Percentiles rank a stretch among this genome's conserved stretches.
phyloP scores from a whole-genome alignment of 805 yeast genomes.

The Vanderwaltozyma tropicalis region DNA sequence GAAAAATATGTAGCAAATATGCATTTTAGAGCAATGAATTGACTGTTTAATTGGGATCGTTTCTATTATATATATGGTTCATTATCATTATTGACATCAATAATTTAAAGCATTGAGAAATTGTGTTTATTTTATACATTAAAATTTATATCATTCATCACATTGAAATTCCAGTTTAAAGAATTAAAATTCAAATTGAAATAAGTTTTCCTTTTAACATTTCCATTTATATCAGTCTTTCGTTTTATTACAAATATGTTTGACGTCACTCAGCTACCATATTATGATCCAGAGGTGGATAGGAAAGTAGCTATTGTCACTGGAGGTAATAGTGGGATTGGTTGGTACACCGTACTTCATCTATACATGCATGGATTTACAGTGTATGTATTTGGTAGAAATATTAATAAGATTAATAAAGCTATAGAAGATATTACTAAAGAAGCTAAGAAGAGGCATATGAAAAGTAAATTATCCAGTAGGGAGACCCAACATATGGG shows the following conservation, averaged over 20 bases:
- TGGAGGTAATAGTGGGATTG: slow-evolving; percentile 77
- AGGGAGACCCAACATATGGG: slow-evolving; percentile 33
- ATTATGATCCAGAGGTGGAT: slow-evolving; percentile 42
- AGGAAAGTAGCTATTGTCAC: slow-evolving; percentile 63
- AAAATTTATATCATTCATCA: too few relatives aligned
- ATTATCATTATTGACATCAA: too few relatives aligned
- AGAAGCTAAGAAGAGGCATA: slow-evolving; percentile 36
- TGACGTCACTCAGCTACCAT: slow-evolving; percentile 48
- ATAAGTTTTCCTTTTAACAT: too few relatives aligned
- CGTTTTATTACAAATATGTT: slow-evolving; percentile 18
- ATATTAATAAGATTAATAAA: slow-evolving; percentile 40
- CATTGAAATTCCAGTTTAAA: too few relatives aligned
- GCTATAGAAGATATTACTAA: slow-evolving; percentile 46
- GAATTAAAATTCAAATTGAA: too few relatives aligned
- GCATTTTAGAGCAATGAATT: too few relatives aligned
- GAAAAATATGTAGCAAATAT: too few relatives aligned
- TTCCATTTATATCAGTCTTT: too few relatives aligned
- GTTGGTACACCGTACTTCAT: slow-evolving; percentile 66
- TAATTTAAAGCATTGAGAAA: too few relatives aligned
- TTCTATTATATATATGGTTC: too few relatives aligned
- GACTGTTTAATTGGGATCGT: too few relatives aligned
- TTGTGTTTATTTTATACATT: too few relatives aligned
- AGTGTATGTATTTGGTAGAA: slow-evolving; percentile 68
- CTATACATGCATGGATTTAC: slow-evolving; percentile 68
- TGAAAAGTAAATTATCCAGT: slow-evolving; percentile 9